phyloP scores from a whole-genome alignment of 805 yeast genomes.

The Candida ortonii region DNA sequence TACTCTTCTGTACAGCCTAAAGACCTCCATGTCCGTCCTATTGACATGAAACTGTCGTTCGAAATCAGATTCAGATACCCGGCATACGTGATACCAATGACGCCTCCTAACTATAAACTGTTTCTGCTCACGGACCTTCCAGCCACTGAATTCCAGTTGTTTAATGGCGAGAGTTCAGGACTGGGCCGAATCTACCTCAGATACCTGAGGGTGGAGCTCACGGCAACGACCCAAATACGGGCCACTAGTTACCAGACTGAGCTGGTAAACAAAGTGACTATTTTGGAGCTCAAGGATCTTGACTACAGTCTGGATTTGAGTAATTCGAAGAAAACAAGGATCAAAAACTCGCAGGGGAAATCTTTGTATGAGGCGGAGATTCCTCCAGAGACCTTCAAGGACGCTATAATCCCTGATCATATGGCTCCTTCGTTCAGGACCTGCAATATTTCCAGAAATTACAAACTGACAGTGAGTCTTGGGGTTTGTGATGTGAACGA shows the following conservation, averaged over 20 bases:
- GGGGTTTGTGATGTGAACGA: conserved; percentile 27
- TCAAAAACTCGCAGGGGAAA: conserved; percentile 14
- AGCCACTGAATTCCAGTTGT: conserved; percentile 30
- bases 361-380: conserved; percentile 42
- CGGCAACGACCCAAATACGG: conserved; percentile 26
- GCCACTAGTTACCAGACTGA: conserved; percentile 26
- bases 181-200: conserved; percentile 44
- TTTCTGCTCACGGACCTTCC: conserved; percentile 21
- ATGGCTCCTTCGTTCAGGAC: conserved; percentile 54
- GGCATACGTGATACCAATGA: conserved; percentile 44
- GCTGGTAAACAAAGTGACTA: conserved; percentile 15
- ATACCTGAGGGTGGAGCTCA: conserved; percentile 34
- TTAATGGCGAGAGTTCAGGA: conserved; percentile 45
- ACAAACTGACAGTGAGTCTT: conserved; percentile 35
- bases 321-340: conserved; percentile 30
- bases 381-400: conserved; percentile 38
- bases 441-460: conserved; percentile 52
- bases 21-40: conserved; percentile 29
- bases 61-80: conserved; percentile 51
- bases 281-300: conserved; percentile 23
- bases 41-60: conserved; percentile 40
- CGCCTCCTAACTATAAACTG: conserved; percentile 27
- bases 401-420: conserved; percentile 44
- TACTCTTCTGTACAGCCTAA: conserved; percentile 13
- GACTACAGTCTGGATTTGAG: conserved; percentile 38